phyloP scores from a whole-genome alignment of 2,329 filamentous ascomycete species.

The Venturia nashicola region DNA sequence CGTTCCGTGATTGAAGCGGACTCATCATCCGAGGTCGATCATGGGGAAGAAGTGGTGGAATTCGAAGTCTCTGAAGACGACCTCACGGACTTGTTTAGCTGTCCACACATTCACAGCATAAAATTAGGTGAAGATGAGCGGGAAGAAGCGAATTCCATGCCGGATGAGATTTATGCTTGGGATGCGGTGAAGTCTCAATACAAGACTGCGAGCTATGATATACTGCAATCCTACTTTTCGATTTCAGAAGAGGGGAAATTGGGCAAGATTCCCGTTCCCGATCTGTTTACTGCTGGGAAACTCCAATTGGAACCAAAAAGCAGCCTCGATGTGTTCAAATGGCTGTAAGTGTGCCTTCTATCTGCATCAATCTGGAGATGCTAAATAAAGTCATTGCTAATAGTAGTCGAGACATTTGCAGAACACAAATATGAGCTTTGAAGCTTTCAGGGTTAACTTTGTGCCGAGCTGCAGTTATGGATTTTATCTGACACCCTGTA shows the following conservation, averaged over 20 bases:
- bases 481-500: neutral
- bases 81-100: neutral
- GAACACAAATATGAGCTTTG: neutral
- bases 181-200: neutral
- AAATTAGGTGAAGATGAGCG: neutral
- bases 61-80: neutral
- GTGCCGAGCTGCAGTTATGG: neutral
- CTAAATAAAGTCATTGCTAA: neutral
- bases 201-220: neutral
- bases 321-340: neutral
- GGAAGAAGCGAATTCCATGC: neutral
- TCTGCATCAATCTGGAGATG: neutral
- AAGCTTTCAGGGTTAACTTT: neutral
- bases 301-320: neutral
- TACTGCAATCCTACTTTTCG: neutral
- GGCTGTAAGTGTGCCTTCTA: neutral
- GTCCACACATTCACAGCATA: neutral
- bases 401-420: neutral
- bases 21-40: neutral
- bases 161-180: neutral
- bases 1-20: neutral
- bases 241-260: neutral
- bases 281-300: neutral
- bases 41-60: neutral
- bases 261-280: neutral